Percentiles rank a stretch among this genome's conserved stretches.
Conservation (phyloP, 225 moss, liverwort and hornwort genomes). For the Sphagnum tenellum region DNA sequence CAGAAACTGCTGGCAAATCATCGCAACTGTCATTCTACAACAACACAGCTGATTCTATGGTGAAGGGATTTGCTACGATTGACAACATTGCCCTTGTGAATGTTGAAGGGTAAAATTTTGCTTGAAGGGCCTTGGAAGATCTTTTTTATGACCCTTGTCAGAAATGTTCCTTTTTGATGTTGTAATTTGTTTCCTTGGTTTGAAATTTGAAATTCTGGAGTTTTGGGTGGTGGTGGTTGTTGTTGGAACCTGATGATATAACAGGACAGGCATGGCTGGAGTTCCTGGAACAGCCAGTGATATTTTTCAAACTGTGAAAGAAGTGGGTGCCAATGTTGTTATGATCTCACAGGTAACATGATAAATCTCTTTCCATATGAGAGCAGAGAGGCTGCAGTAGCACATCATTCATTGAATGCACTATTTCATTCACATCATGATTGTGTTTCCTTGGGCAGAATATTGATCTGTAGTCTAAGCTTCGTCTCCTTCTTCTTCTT, state of each 20-base stretch:
- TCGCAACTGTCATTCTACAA: conserved; percentile 11
- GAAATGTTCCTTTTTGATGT: too few species aligned
- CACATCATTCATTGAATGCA: too few species aligned
- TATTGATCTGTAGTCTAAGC: too few species aligned
- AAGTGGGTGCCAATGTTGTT: conserved; percentile 88
- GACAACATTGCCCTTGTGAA: conserved; percentile 89
- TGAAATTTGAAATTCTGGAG: too few species aligned
- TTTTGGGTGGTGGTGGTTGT: too few species aligned
- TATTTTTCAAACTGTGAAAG: conserved; percentile 87
- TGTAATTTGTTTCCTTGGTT: too few species aligned
- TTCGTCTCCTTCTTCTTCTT: too few species aligned
- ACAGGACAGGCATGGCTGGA: conserved; percentile 99
- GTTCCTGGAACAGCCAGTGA: conserved; percentile 97
- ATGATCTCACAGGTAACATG: conserved; percentile 91
- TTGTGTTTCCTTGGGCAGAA: too few species aligned
- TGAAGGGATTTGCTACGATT: conserved; percentile 94
- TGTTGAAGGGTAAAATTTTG: conserved; percentile 69
- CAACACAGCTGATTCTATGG: conserved; percentile 38
- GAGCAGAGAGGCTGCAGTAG: too few species aligned
- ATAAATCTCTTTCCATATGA: background rate
- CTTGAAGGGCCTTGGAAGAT: too few species aligned
- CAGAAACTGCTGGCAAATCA: conserved; percentile 3
- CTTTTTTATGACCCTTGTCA: too few species aligned
- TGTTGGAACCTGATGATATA: background rate
- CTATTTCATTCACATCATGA: too few species aligned